These are phyloP conservation scores for Irpex rosettiformis DNA, from an alignment of 1,284 basidiomycete species.

Conservation along the genomic window DNA sequence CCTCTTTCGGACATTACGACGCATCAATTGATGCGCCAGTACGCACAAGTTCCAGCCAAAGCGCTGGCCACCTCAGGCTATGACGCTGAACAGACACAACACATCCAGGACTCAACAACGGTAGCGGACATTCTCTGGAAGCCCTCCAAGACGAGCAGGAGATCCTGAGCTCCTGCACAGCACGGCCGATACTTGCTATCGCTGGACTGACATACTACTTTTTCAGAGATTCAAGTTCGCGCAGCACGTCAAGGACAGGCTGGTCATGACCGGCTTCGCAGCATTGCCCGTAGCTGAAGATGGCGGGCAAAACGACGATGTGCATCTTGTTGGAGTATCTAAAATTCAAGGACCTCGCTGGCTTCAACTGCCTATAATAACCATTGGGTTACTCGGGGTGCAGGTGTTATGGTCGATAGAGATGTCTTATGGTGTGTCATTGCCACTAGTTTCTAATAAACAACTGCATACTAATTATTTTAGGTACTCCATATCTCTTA, in stretches of 20 bases:
- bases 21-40: not conserved
- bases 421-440: slow-evolving; percentile 78
- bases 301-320: slow-evolving; percentile 25
- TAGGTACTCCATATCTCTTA: slow-evolving; percentile 88
- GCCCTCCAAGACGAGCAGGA: not conserved
- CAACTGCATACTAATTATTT: not conserved
- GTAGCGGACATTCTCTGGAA: not conserved
- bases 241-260: not conserved
- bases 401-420: slow-evolving; percentile 90
- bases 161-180: not conserved
- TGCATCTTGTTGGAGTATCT: slow-evolving; percentile 52
- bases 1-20: not conserved
- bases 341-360: slow-evolving; percentile 58
- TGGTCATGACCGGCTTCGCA: slow-evolving; percentile 45
- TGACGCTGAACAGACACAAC: not conserved
- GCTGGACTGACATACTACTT: not conserved
- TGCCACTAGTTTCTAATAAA: not conserved
- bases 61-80: not conserved
- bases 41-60: not conserved
- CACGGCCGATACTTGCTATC: not conserved
- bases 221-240: not conserved
- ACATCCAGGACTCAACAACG: not conserved
- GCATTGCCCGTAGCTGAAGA: slow-evolving; percentile 37
- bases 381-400: slow-evolving; percentile 76
- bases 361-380: slow-evolving; percentile 68